Percentiles rank a stretch among this genome's conserved stretches.
Conservation (phyloP, 768 basidiomycete genomes). For the Naematelia encephala region DNA sequence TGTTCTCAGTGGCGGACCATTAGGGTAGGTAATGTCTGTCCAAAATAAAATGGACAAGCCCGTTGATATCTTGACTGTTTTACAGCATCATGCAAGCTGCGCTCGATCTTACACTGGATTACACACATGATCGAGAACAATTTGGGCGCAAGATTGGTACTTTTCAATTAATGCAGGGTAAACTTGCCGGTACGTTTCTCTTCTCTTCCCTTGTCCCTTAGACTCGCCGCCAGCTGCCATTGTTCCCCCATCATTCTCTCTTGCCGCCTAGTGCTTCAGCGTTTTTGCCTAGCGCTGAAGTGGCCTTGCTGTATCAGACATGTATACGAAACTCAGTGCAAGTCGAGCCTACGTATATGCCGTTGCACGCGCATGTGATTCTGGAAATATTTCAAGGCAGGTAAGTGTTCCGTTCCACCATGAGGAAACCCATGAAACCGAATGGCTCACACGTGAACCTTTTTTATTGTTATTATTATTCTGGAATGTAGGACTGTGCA, state of each 20-base stretch:
- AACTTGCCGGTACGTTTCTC: constrained; percentile 41
- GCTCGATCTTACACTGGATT: constrained; percentile 68
- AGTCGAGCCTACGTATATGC: constrained; percentile 89
- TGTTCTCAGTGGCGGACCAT: constrained; percentile 84
- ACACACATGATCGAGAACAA: constrained; percentile 89
- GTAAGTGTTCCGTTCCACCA: constrained; percentile 18
- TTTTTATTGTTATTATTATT: background rate
- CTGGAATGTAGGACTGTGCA: constrained; percentile 71
- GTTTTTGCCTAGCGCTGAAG: background rate
- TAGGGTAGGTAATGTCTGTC: constrained; percentile 69
- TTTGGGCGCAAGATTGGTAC: constrained; percentile 82
- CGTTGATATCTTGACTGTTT: background rate
- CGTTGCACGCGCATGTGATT: constrained; percentile 82
- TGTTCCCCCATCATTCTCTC: constrained; percentile 17
- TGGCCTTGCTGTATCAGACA: constrained; percentile 57
- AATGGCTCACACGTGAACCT: background rate
- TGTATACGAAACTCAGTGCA: constrained; percentile 90
- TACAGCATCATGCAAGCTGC: constrained; percentile 85
- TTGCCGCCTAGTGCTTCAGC: background rate
- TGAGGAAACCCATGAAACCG: too few relatives aligned
- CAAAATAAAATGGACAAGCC: background rate
- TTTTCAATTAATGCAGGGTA: constrained; percentile 95
- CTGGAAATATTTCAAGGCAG: constrained; percentile 44
- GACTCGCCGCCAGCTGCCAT: too few relatives aligned
- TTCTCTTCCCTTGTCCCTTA: background rate